phyloP scores from a whole-genome alignment of 805 yeast genomes.

The Hanseniaspora valbyensis region DNA sequence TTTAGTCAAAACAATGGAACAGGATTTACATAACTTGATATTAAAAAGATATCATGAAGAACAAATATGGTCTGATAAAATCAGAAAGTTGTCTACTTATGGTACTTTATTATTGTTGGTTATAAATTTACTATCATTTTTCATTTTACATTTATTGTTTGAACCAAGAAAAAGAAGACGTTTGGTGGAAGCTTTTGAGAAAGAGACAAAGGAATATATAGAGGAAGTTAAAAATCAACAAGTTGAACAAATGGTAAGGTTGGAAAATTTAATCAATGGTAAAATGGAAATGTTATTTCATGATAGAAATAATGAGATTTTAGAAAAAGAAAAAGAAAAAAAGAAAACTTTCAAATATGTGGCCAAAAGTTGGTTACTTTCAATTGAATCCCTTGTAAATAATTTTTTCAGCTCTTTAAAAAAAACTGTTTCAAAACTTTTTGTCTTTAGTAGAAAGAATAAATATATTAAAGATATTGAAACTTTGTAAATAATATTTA shows the following conservation, averaged over 20 bases:
- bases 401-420: no score
- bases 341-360: no score
- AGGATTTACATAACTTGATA: conserved; percentile 61
- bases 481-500: no score
- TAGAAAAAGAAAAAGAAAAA: neutral
- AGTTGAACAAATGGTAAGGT: conserved; percentile 23
- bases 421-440: no score
- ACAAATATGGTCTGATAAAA: conserved; percentile 96
- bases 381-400: neutral
- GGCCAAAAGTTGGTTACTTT: neutral
- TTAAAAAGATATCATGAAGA: conserved; percentile 89
- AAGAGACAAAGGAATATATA: conserved; percentile 51
- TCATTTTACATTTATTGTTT: conserved; percentile 71
- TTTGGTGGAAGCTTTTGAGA: conserved; percentile 73
- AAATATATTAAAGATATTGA: no score
- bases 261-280: neutral
- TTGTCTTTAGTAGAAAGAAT: no score
- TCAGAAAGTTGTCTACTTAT: conserved; percentile 89
- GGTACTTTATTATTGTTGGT: conserved; percentile 90
- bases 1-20: conserved; percentile 57
- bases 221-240: conserved; percentile 29
- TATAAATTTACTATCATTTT: conserved; percentile 63
- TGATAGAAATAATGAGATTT: neutral
- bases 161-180: conserved; percentile 91
- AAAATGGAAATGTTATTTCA: conserved; percentile 11